Evolutionary conservation across 305 asterid species (phyloP), one percentile per base, ranked within the genome.

Genomic region (Solanum chacoense): DNA sequence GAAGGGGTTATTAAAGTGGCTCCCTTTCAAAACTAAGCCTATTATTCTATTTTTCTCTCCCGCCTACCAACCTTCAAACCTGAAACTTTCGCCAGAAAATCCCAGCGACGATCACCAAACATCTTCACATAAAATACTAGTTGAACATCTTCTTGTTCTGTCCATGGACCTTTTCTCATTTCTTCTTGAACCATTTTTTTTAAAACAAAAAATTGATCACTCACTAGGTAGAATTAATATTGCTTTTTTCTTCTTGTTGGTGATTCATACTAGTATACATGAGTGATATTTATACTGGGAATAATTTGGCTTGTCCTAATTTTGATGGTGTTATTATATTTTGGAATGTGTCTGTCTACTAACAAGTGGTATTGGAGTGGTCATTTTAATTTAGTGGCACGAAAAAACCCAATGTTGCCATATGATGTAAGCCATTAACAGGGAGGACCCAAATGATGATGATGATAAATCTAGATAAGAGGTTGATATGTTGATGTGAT

Each of bases 11-110:
- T 91, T 93, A 92, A 86, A 38, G 22, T 88, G 93, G 92, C 88
- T 85, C 92, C 8, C 40, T 36, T 32, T 28, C 4, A 88, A 93
- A 92, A 94, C 92, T 94, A 93, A 92, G 92, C 87, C 87, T 85
- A 85, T 5, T 94, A 91, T 88, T 84, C 31, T 42, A 84, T 87
- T 85, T 89, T 88, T 73, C 89, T 96, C 99, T 93, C 99, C 99
- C 99, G 92, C 99, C 99, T 95, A 86, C 87, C 99, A 45, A 83
- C 73, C 73, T 94, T 93, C 99, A 97, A 97, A 97, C 99, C 99
- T 97, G 99, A 96, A 55, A 97, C 99, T 94, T 96, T 95, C 0
- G 99, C 99, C 90, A 97, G 92, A 98, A 97, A 97, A 91, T 97
- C 99, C 99, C 99, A 97, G 45, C 98, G 95, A 1, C 98, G 96